A percentile compares a stretch with the other conserved stretches of the same genome.
Evolutionary conservation across 2,329 filamentous ascomycete species (phyloP).

Genomic region (Sarocladiaceae sp.): DNA sequence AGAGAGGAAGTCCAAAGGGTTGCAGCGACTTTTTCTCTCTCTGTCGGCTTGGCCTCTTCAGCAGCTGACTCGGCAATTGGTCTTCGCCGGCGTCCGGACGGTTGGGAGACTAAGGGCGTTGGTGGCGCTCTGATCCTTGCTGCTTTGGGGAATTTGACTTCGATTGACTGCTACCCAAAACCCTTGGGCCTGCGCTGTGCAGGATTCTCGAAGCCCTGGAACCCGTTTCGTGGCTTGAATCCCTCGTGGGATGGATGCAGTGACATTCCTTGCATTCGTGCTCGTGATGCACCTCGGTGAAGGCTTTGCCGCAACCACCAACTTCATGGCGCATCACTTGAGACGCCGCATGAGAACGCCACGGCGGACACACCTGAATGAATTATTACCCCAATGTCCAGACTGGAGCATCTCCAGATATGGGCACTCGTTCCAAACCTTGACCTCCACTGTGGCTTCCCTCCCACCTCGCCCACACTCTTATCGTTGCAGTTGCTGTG

Average conservation of each 20-base stretch:
- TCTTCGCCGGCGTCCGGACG: neutral
- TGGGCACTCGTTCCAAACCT: neutral
- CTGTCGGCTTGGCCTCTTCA: neutral
- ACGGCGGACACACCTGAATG: too few species aligned
- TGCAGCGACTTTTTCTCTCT: neutral
- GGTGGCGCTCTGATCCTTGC: slow-evolving; percentile 1
- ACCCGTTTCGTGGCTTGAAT: too few species aligned
- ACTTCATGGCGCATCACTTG: neutral
- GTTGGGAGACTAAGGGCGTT: neutral
- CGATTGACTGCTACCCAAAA: too few species aligned
- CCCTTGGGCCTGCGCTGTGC: too few species aligned
- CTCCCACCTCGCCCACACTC: slow-evolving; percentile 1
- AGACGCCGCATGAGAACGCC: too few species aligned
- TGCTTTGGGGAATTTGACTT: neutral
- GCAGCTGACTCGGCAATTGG: neutral
- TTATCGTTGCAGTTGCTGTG: neutral
- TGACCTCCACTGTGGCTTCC: slow-evolving; percentile 7
- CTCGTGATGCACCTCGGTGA: too few species aligned
- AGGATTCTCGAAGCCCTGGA: too few species aligned
- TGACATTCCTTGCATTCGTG: too few species aligned
- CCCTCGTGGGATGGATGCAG: too few species aligned
- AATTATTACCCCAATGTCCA: neutral
- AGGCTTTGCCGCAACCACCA: too few species aligned
- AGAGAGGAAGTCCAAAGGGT: too few species aligned
- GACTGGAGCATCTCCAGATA: neutral